A percentile compares a stretch with the other conserved stretches of the same genome.
Evolutionary conservation across 1,284 basidiomycete genomes (phyloP).

Genomic region (Phellopilus nigrolimitatus): DNA sequence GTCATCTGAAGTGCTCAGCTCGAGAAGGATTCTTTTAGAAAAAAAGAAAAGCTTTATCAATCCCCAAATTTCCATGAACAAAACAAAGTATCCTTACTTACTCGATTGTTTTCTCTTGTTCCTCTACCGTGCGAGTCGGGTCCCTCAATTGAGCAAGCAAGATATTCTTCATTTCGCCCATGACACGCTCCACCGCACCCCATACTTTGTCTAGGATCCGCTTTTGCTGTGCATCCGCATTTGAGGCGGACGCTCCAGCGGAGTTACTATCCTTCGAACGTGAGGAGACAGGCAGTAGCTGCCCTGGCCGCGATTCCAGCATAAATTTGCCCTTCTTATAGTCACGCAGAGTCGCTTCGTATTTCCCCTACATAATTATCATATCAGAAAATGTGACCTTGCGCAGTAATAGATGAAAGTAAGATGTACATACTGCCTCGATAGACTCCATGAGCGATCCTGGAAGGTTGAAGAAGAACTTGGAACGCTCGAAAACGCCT

Average conservation of each 20-base stretch:
- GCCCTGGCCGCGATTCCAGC: conserved; percentile 81
- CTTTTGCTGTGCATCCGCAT: conserved; percentile 75
- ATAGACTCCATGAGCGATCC: conserved; percentile 89
- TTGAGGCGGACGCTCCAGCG: conserved; percentile 29
- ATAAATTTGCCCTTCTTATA: conserved; percentile 97
- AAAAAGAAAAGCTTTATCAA: no score
- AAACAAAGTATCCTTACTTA: conserved; percentile 47
- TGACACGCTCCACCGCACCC: conserved; percentile 91
- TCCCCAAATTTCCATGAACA: no score
- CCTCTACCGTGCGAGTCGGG: conserved; percentile 75
- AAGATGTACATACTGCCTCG: conserved; percentile 61
- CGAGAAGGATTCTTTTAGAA: conserved; percentile 67
- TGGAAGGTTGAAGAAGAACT: conserved; percentile 98
- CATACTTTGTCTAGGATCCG: conserved; percentile 96
- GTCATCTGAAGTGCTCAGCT: conserved; percentile 79
- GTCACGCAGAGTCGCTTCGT: conserved; percentile 90
- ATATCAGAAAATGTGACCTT: conserved; percentile 4
- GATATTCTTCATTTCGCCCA: conserved; percentile 84
- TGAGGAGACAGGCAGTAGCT: conserved; percentile 58
- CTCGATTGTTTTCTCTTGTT: conserved; percentile 98
- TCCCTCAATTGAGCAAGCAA: conserved; percentile 81
- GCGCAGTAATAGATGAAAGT: conserved; percentile 1
- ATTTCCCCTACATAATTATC: conserved; percentile 62
- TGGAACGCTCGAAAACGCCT: conserved; percentile 93
- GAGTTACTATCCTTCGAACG: conserved; percentile 9